Base-by-base conservation (phyloP, 495 filamentous ascomycete genomes). In the Daldinia loculata region DNA sequence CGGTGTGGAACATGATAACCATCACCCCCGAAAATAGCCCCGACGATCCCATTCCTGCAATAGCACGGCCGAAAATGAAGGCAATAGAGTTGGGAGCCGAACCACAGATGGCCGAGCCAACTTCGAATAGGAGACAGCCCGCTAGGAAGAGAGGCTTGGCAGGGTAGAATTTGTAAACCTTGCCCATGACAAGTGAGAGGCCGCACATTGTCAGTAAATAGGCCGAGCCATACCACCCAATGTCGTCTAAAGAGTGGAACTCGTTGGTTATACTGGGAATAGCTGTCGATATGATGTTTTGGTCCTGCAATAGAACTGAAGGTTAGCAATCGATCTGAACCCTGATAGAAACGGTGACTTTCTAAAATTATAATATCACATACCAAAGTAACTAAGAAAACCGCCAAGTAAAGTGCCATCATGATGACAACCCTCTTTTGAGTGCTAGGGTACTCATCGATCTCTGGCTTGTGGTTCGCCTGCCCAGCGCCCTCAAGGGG, bases 41-140 rank as follows among this genome's bases (percentile, higher is more conserved):
- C 7, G 82, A 81, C 2, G 80, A 78, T 0, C 84, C 86, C 30
- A 84, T 38, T 7, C 87, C 87, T 34, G 86, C 85, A 17, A 90
- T 77, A 38, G 86, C 86, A 41, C 87, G 83, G 4, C 88, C 86
- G n/a, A 87, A 66, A 56, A 90, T 89, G 34, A 89, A 77, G 14
- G 83, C 81, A 3, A 74, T 71, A 24, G 85, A 87, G 55, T 77
- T 85, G 0, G 87, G 88, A 5, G 87, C 87, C 6, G 82, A 82
- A 61, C 81, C 88, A 59, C 88, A 89, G 38, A 89, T 72, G 3
- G 84, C 76, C 26, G 83, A 86, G 0, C 88, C 88, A 24, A 86
- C 30, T 64, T 87, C 84, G 69, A 87, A 88, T 32, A 87, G 67
- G 36, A 82, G 30, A 32, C 62, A 61, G 7, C 61, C 36, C 15